phyloP scores from a whole-genome alignment of 805 yeast genomes.

The Wickerhamomyces bisporus region DNA sequence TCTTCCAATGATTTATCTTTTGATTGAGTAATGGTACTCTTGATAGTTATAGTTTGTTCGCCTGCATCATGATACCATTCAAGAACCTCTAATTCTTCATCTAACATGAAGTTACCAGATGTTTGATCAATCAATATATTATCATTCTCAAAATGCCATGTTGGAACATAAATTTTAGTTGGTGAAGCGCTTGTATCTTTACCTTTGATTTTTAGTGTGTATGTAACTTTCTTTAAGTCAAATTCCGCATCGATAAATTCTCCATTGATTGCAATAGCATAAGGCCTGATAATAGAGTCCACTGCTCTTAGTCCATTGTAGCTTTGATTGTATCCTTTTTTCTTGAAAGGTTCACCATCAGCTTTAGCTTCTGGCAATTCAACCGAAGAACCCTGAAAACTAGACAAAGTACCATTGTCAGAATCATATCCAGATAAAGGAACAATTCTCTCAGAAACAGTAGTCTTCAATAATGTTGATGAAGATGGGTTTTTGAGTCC shows the following conservation, averaged over 20 bases:
- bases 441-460: neutral
- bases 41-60: slow-evolving; percentile 28
- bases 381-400: neutral
- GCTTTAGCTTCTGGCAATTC: no score
- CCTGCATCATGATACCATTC: slow-evolving; percentile 67
- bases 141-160: slow-evolving; percentile 58
- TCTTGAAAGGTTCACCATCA: neutral
- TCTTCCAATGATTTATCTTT: neutral
- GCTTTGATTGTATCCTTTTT: slow-evolving; percentile 1
- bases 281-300: slow-evolving; percentile 75
- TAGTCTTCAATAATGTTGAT: neutral
- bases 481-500: no score
- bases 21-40: slow-evolving; percentile 4
- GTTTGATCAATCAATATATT: slow-evolving; percentile 40
- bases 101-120: slow-evolving; percentile 52
- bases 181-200: slow-evolving; percentile 30
- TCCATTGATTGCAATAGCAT: slow-evolving; percentile 62
- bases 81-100: slow-evolving; percentile 47
- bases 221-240: slow-evolving; percentile 44
- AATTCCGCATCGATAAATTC: slow-evolving; percentile 49
- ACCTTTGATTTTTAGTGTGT: slow-evolving; percentile 41
- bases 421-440: neutral
- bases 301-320: slow-evolving; percentile 68
- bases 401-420: slow-evolving; percentile 1
- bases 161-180: slow-evolving; percentile 65